phyloP scores from a whole-genome alignment of 2,329 filamentous ascomycete species.

The Graphilbum ipis-grandicollis region DNA sequence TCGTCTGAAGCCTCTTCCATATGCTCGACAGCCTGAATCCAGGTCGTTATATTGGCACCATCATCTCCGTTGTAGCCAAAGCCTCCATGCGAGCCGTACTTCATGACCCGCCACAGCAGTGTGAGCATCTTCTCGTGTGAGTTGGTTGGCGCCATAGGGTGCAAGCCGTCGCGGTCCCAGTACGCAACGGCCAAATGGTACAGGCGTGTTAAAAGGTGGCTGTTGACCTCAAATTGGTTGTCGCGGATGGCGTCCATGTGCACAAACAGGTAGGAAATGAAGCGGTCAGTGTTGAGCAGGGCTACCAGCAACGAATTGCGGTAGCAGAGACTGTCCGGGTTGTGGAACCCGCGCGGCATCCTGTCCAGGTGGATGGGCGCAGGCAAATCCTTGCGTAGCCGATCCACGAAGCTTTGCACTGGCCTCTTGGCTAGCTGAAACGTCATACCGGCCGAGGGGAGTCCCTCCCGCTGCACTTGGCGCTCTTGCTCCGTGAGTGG shows the following conservation, averaged over 20 bases:
- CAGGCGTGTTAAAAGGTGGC: constrained; percentile 6
- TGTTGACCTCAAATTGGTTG: not conserved
- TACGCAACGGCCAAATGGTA: constrained; percentile 7
- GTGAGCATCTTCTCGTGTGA: constrained; percentile 1
- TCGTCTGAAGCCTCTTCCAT: too few relatives aligned
- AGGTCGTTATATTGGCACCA: too few relatives aligned
- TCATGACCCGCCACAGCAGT: constrained; percentile 6
- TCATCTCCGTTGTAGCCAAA: too few relatives aligned
- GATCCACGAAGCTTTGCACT: not conserved
- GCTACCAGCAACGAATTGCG: constrained; percentile 7
- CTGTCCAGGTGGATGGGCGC: constrained; percentile 1
- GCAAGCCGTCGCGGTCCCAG: constrained; percentile 2
- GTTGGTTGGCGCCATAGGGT: constrained; percentile 1
- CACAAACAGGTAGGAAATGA: constrained; percentile 4
- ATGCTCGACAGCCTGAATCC: too few relatives aligned
- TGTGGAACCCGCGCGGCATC: constrained; percentile 2
- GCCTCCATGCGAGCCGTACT: not conserved
- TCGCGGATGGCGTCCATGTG: constrained; percentile 1
- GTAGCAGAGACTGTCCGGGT: constrained; percentile 8
- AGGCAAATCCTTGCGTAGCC: constrained; percentile 4
- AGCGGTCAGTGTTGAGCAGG: constrained; percentile 7
- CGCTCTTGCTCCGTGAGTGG: too few relatives aligned
- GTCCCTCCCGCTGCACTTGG: too few relatives aligned
- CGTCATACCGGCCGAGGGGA: constrained; percentile 3
- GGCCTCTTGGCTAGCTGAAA: constrained; percentile 2